Conservation (phyloP, 441 rosid genomes). For the California macrophylla region DNA sequence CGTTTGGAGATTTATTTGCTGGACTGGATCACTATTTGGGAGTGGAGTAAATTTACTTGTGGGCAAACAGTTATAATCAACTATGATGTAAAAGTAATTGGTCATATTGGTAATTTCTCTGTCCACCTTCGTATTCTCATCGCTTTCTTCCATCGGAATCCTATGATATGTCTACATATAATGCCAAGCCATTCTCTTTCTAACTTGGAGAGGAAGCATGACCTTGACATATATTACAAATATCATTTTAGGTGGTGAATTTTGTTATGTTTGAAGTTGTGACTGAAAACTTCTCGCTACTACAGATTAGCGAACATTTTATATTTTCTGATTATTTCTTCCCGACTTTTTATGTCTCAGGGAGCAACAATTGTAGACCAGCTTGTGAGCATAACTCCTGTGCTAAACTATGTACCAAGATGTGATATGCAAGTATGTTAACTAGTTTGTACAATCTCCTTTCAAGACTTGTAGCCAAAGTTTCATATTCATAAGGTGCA, state of each 20-base stretch:
- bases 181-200: too few relatives aligned
- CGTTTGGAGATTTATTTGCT: neutral
- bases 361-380: constrained; percentile 63
- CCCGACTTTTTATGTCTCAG: constrained; percentile 18
- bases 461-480: constrained; percentile 4
- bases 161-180: neutral
- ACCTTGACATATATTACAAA: neutral
- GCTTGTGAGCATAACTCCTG: constrained; percentile 42
- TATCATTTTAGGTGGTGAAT: neutral
- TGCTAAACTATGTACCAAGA: constrained; percentile 39
- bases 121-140: neutral
- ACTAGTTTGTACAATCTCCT: constrained; percentile 10
- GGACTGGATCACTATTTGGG: neutral
- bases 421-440: constrained; percentile 31
- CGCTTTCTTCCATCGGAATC: neutral
- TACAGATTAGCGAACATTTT: neutral
- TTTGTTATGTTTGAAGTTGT: neutral
- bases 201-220: too few relatives aligned
- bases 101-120: neutral
- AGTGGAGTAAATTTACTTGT: neutral
- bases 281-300: neutral
- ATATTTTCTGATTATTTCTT: neutral
- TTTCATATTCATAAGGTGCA: constrained; percentile 13
- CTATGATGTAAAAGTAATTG: neutral
- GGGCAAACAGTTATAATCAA: neutral